Conservation (phyloP, 73 alveolate genomes). For the Tetrahymena borealis region DNA sequence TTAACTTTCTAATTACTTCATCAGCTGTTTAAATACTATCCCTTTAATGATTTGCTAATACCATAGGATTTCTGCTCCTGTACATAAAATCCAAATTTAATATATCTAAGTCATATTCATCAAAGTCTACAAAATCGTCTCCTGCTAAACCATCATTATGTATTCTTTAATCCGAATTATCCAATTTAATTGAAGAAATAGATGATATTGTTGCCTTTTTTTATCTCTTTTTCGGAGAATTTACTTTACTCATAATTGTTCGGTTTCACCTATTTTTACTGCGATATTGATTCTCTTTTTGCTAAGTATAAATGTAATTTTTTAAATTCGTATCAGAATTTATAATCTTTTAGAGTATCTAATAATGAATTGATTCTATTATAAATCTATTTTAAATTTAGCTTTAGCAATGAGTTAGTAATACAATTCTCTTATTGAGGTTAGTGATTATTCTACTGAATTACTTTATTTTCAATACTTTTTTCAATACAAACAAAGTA, state of each 20-base stretch:
- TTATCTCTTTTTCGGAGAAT: not conserved
- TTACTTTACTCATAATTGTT: not conserved
- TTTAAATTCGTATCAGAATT: no score
- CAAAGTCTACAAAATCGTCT: not conserved
- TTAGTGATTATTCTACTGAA: not conserved
- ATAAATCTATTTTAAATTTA: no score
- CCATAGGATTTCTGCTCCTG: not conserved
- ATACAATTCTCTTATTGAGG: no score
- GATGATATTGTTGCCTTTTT: not conserved
- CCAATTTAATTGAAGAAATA: not conserved
- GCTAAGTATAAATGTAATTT: no score
- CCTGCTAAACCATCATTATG: not conserved
- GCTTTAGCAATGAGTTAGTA: no score
- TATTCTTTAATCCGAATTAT: not conserved
- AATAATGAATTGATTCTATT: no score
- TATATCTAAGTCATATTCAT: not conserved
- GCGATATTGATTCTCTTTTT: no score
- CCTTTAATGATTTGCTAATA: not conserved
- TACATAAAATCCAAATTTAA: not conserved
- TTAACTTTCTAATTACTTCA: not conserved
- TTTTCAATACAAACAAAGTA: not conserved
- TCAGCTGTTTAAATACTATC: not conserved
- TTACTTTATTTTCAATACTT: not conserved
- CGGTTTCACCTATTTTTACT: not conserved
- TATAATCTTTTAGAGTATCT: no score